These are phyloP conservation scores for Biancaea sappan DNA, from an alignment of 306 rosid species.

Conservation along the genomic window DNA sequence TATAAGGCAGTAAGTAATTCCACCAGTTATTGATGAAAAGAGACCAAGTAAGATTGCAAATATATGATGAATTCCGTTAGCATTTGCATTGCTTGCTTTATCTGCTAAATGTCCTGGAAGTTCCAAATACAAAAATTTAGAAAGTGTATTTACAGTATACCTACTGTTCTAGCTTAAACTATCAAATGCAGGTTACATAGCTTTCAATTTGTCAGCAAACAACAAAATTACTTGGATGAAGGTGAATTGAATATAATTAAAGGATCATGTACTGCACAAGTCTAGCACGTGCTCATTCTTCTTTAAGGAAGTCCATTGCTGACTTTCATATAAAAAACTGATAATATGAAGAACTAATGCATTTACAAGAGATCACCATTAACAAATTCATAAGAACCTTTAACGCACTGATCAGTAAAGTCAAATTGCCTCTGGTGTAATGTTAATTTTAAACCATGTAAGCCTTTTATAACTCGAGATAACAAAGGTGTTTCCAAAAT, in stretches of 20 bases:
- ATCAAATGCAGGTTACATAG: constrained; percentile 26
- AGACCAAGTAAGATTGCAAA: constrained; percentile 58
- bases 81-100: constrained; percentile 43
- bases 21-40: constrained; percentile 70
- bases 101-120: constrained; percentile 56
- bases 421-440: not conserved
- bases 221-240: not conserved
- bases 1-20: constrained; percentile 71
- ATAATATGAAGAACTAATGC: not conserved
- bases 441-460: constrained; percentile 20
- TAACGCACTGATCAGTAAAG: not conserved
- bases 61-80: constrained; percentile 44
- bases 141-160: constrained; percentile 28
- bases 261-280: not conserved
- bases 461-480: not conserved
- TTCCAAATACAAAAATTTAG: constrained; percentile 38
- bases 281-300: constrained; percentile 8
- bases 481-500: not conserved
- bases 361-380: not conserved
- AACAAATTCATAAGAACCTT: not conserved
- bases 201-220: constrained; percentile 8
- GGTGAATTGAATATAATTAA: not conserved
- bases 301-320: constrained; percentile 6
- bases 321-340: not conserved
- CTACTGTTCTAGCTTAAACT: constrained; percentile 13